A percentile compares a stretch with the other conserved stretches of the same genome.
Evolutionary conservation across 805 yeast genomes (phyloP).

Genomic region (Dipodascus albidus): DNA sequence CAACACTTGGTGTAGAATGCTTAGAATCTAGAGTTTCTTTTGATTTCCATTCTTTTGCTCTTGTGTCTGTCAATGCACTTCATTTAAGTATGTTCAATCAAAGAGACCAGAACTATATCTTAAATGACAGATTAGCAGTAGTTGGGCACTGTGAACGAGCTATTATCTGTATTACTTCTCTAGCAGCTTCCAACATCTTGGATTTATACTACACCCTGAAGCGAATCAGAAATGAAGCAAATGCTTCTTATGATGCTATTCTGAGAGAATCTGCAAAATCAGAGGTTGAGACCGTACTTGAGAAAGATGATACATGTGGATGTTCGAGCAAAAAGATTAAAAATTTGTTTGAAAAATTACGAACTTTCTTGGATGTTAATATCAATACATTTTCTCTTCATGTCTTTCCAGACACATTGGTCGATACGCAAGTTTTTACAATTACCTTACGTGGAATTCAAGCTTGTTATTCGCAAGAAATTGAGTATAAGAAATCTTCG

Average conservation of each 20-base stretch:
- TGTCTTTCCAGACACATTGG: slow-evolving; percentile 72
- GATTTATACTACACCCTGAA: slow-evolving; percentile 64
- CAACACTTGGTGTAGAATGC: slow-evolving; percentile 44
- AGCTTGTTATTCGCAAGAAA: slow-evolving; percentile 20
- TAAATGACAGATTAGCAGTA: slow-evolving; percentile 19
- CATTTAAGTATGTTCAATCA: slow-evolving; percentile 58
- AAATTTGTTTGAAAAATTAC: slow-evolving; percentile 27
- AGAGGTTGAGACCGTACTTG: slow-evolving; percentile 11
- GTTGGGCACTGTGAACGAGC: slow-evolving; percentile 48
- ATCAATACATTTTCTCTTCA: slow-evolving; percentile 45
- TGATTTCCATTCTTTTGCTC: slow-evolving; percentile 77
- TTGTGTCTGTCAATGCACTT: slow-evolving; percentile 40
- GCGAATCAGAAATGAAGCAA: slow-evolving; percentile 64
- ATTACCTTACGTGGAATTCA: slow-evolving; percentile 20
- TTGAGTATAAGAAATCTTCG: neutral
- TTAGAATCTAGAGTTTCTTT: slow-evolving; percentile 55
- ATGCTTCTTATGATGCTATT: slow-evolving; percentile 63
- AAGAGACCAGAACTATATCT: slow-evolving; percentile 32
- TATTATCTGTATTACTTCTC: slow-evolving; percentile 61
- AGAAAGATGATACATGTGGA: slow-evolving; percentile 5
- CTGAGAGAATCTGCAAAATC: slow-evolving; percentile 42
- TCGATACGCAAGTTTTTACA: slow-evolving; percentile 66
- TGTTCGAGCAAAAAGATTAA: slow-evolving; percentile 3
- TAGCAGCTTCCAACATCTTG: slow-evolving; percentile 72
- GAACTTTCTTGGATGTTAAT: slow-evolving; percentile 55